These are phyloP conservation scores for Seminavis robusta DNA, from an alignment of 108 stramenopile species.

Conservation along the genomic window DNA sequence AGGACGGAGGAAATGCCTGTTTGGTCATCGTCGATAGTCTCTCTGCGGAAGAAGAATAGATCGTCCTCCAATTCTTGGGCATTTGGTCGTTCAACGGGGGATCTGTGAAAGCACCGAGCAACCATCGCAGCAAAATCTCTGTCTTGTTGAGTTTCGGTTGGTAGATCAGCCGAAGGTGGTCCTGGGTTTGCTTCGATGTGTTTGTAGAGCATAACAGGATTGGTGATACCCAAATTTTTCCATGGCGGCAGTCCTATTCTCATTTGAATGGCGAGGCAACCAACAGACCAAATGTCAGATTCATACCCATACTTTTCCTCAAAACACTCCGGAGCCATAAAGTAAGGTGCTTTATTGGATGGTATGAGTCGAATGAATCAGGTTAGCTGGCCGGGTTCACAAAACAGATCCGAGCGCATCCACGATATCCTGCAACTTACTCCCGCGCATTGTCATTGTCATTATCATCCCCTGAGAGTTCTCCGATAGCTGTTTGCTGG, in stretches of 20 bases:
- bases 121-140: conserved; percentile 30
- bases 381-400: too few species aligned
- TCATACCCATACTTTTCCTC: conserved; percentile 81
- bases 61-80: conserved; percentile 35
- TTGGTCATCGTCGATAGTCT: conserved; percentile 18
- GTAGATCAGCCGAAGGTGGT: conserved; percentile 40
- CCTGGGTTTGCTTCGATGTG: conserved; percentile 56
- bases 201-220: conserved; percentile 87
- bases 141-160: conserved; percentile 9
- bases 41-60: conserved; percentile 32
- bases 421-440: neutral
- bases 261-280: conserved; percentile 91
- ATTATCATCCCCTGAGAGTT: conserved; percentile 48
- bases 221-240: conserved; percentile 88
- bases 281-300: conserved; percentile 90
- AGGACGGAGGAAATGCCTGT: neutral
- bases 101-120: conserved; percentile 60
- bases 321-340: conserved; percentile 95
- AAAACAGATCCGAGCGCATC: too few species aligned
- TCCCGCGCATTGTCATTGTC: conserved; percentile 85
- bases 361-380: too few species aligned
- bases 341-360: conserved; percentile 68
- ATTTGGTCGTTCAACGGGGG: conserved; percentile 64
- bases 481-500: conserved; percentile 63
- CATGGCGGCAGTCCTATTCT: conserved; percentile 82